Evolutionary conservation across 2,329 filamentous ascomycete species (phyloP), one percentile per base, ranked within the genome.

Genomic region (Aureobasidium sp.): DNA sequence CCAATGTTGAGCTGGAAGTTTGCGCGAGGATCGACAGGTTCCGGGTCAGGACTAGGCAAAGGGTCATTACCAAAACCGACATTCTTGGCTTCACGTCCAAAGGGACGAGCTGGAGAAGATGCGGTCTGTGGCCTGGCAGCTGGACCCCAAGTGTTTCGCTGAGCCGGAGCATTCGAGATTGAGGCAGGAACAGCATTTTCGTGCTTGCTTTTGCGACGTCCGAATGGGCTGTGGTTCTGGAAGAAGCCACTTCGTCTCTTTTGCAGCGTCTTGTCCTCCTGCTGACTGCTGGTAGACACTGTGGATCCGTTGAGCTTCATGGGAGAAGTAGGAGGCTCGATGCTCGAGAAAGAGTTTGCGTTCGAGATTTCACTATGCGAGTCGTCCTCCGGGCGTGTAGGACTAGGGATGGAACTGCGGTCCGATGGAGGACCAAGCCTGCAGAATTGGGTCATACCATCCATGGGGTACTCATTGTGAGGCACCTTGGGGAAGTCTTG

Each of bases 361-460:
- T 91, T 90, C 3, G 91, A 96, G 71, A 90, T 90, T 66, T 97
- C 93, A 74, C 93, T 97, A 63, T 71, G 69, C 53, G 90, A 94
- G 69, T 96, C 92, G 85, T 72, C 91, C 15, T 88, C 88, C 50
- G 91, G 90, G 49, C 91, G 83, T 54, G 83, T 86, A 29, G 86
- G 83, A 64, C 85, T 87, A 48, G 83, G 85, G 27, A 82, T 81
- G 30, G 87, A 87, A 75, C 81, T 91, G 74, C 76, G 84, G 76
- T 87, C 86, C n/a, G 85, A 87, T 54, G 82, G 82, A 42, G 87
- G 83, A 4, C 86, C 88, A 42, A 89, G 86, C 63, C 91, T 86
- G 75, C 93, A 97, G 65, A 97, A 88, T 84, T 97, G 96, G 0
- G 93, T 97, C 91, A 97, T 97, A 5, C 92, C 93, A 71, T 97